Evolutionary conservation across 176 grass and related monocot species (phyloP).

Genomic region (Ensete ventricosum): DNA sequence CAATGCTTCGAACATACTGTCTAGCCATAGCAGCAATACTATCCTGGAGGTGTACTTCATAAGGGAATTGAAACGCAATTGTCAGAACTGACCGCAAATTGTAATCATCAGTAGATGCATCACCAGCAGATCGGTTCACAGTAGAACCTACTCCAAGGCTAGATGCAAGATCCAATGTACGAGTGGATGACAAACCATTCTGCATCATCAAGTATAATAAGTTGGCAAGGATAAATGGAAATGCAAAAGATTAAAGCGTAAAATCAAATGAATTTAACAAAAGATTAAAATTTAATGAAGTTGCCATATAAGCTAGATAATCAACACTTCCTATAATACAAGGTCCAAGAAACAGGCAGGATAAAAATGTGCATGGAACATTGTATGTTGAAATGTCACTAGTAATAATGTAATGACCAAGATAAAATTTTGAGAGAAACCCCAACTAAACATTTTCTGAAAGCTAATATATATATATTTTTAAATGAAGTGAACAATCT

Average conservation of each 20-base stretch:
- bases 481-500: too few relatives aligned
- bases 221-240: too few relatives aligned
- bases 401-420: too few relatives aligned
- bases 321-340: neutral
- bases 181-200: constrained; percentile 49
- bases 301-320: too few relatives aligned
- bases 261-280: too few relatives aligned
- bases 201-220: constrained; percentile 11
- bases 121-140: constrained; percentile 27
- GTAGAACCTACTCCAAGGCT: constrained; percentile 77
- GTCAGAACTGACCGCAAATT: constrained; percentile 82
- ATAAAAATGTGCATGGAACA: neutral
- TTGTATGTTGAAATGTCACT: too few relatives aligned
- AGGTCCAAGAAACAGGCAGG: neutral
- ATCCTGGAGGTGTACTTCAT: constrained; percentile 82
- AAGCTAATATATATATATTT: too few relatives aligned
- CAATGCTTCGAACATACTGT: constrained; percentile 81
- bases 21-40: constrained; percentile 74
- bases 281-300: too few relatives aligned
- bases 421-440: too few relatives aligned
- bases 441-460: too few relatives aligned
- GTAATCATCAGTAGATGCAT: constrained; percentile 30
- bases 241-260: too few relatives aligned
- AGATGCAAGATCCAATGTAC: constrained; percentile 89
- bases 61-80: constrained; percentile 93